phyloP scores from a whole-genome alignment of 805 yeast genomes.

The Blastobotrys attinorum region DNA sequence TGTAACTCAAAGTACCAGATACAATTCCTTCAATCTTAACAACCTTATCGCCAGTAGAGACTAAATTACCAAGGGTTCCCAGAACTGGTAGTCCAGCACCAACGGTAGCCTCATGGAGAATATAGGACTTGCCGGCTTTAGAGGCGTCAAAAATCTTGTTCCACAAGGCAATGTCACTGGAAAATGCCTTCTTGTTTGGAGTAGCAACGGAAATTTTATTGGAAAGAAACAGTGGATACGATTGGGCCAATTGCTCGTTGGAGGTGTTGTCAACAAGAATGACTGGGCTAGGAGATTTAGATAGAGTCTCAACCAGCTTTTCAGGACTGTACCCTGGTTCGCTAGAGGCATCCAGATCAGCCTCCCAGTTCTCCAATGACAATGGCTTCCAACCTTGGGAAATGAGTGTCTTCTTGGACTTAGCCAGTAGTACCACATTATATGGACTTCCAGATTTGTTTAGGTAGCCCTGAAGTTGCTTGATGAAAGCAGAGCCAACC shows the following conservation, averaged over 20 bases:
- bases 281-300: constrained; percentile 61
- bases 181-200: constrained; percentile 96
- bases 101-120: constrained; percentile 98
- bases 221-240: constrained; percentile 65
- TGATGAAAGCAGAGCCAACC: constrained; percentile 86
- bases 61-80: constrained; percentile 78
- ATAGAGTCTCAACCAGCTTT: constrained; percentile 55
- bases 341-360: constrained; percentile 38
- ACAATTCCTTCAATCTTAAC: constrained; percentile 91
- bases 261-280: constrained; percentile 94
- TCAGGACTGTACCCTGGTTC: constrained; percentile 46
- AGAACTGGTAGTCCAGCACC: constrained; percentile 98
- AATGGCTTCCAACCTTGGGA: constrained; percentile 67
- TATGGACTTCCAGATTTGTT: constrained; percentile 39
- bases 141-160: constrained; percentile 53
- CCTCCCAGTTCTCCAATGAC: constrained; percentile 51
- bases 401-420: constrained; percentile 60
- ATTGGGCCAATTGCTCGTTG: constrained; percentile 63
- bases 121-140: constrained; percentile 67
- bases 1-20: constrained; percentile 91
- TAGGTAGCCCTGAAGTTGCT: constrained; percentile 61
- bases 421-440: constrained; percentile 75
- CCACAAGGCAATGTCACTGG: constrained; percentile 70
- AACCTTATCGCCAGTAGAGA: constrained; percentile 88
- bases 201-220: constrained; percentile 91